Evolutionary conservation across 257 asterid species (phyloP), one percentile per base, ranked within the genome.

Genomic region (Nicotiana otophora): DNA sequence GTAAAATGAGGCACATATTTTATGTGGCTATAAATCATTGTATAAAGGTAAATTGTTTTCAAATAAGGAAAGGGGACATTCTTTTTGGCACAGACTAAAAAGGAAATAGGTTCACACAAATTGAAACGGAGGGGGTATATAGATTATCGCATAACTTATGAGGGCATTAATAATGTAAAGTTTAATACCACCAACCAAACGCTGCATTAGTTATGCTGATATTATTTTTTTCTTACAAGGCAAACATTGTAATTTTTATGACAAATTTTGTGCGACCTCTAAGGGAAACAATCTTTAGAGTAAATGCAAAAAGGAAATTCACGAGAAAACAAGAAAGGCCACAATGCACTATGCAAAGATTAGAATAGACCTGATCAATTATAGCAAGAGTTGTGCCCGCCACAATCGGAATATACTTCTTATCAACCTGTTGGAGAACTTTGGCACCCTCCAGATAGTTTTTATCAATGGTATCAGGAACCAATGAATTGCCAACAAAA

Each of bases 401-500:
- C 84, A 94, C 94, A 62, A 94, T 90, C 17, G 98, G 95, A 87
- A 96, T 96, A 90, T 90, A 96, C 89, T 96, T 96, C 92, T 93
- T 94, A 86, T 96, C 98, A 81, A 96, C 97, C 89, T 94, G 99
- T 81, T 83, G 89, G 81, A 96, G 99, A 89, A 96, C 97, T 86
- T 87, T 88, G 84, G 97, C 97, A 84, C 87, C 84, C 83, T 89
- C 91, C 85, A 96, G 92, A 88, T 90, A 91, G 61, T 84, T 89
- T 91, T 90, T 92, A 86, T 88, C 95, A 64, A 96, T 93, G 82
- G 91, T 90, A 84, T 88, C 89, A 77, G 99, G 98, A 86, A 93
- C 87, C 87, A 96, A 78, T 78, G 92, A 87, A 82, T 90, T 92
- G 33, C 93, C 90, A 77, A 90, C 84, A 84, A 88, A 87, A 85